A percentile compares a stretch with the other conserved stretches of the same genome.
Conservation (phyloP, 1,284 basidiomycete species). For the Porogramme epimiltina region DNA sequence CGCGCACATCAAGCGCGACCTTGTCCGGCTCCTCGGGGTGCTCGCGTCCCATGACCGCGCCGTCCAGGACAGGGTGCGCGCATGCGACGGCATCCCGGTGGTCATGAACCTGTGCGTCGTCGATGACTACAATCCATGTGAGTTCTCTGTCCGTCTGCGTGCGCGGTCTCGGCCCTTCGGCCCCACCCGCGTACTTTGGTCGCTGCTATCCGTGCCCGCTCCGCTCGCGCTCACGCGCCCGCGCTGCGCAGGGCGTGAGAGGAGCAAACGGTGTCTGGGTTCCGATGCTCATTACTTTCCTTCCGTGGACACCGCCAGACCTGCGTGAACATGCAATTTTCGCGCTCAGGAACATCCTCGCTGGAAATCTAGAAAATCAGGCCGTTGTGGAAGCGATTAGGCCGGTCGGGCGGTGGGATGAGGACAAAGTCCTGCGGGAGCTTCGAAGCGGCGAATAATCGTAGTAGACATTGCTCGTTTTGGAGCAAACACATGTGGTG, state of each 20-base stretch:
- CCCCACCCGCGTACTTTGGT: no score
- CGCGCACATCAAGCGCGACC: slow-evolving; percentile 78
- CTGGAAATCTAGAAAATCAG: slow-evolving; percentile 79
- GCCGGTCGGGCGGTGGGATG: slow-evolving; percentile 59
- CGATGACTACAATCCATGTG: slow-evolving; percentile 90
- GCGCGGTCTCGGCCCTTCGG: background rate
- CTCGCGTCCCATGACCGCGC: slow-evolving; percentile 62
- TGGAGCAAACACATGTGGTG: background rate
- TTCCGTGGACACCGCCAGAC: slow-evolving; percentile 51
- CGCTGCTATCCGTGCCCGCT: no score
- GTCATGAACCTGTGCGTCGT: slow-evolving; percentile 86
- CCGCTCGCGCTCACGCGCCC: background rate
- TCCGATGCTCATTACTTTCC: no score
- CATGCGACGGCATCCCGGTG: slow-evolving; percentile 72
- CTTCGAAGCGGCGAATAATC: background rate
- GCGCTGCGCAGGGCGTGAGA: no score
- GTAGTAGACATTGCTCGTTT: no score
- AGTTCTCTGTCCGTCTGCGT: slow-evolving; percentile 36
- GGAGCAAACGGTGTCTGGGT: no score
- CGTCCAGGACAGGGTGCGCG: slow-evolving; percentile 75
- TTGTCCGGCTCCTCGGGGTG: slow-evolving; percentile 80
- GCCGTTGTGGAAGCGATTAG: slow-evolving; percentile 73
- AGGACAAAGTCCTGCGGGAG: slow-evolving; percentile 40
- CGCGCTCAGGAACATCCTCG: slow-evolving; percentile 76
- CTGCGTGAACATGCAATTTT: slow-evolving; percentile 90